Percentiles rank a stretch among this genome's conserved stretches.
phyloP scores from a whole-genome alignment of 2,329 filamentous ascomycete genomes.

The Talaromyces sp. region DNA sequence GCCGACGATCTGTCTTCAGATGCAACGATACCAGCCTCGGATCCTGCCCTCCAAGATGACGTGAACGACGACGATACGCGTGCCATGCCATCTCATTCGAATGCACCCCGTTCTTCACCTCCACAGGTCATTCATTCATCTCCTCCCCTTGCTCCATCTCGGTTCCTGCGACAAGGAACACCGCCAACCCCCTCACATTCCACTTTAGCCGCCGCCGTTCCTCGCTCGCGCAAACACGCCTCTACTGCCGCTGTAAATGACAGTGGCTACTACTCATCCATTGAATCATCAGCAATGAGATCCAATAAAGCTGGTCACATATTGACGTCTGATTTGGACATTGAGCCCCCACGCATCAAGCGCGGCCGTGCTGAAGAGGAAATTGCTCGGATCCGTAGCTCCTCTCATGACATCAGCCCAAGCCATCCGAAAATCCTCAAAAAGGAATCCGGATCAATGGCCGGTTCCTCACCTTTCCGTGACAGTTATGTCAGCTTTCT shows the following conservation, averaged over 20 bases:
- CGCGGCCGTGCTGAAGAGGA: conserved; percentile 91
- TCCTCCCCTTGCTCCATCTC: conserved; percentile 67
- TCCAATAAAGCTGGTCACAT: conserved; percentile 61
- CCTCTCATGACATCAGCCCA: conserved; percentile 82
- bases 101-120: conserved; percentile 42
- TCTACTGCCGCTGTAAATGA: conserved; percentile 72
- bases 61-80: conserved; percentile 40
- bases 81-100: conserved; percentile 19
- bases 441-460: conserved; percentile 28
- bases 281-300: conserved; percentile 84
- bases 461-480: conserved; percentile 66
- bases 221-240: conserved; percentile 69
- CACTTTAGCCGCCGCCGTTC: conserved; percentile 56
- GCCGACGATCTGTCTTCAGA: conserved; percentile 65
- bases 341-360: conserved; percentile 75
- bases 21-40: conserved; percentile 70
- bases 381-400: conserved; percentile 86
- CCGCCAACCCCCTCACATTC: conserved; percentile 64
- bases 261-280: conserved; percentile 93
- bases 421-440: conserved; percentile 45
- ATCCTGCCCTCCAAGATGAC: conserved; percentile 57
- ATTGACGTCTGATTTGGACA: conserved; percentile 68
- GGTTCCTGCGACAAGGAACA: conserved; percentile 61
- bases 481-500: conserved; percentile 55
- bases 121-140: conserved; percentile 73